These are phyloP conservation scores for Asterophora lycoperdoides DNA, from an alignment of 768 basidiomycete species.

Conservation along the genomic window DNA sequence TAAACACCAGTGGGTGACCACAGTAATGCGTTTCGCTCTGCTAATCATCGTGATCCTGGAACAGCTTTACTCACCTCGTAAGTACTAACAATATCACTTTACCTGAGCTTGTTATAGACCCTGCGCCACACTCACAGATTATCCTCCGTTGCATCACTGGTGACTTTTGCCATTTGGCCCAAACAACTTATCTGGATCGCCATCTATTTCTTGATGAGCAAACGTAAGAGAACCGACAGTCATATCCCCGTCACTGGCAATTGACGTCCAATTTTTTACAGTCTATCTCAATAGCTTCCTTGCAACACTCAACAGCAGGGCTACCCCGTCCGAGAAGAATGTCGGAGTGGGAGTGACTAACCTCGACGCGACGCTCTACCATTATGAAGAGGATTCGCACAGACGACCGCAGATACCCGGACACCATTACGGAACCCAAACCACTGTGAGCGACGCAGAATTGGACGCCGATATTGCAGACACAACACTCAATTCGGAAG, in stretches of 20 bases:
- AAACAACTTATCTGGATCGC: constrained; percentile 8
- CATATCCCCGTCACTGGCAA: too few species aligned
- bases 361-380: background rate
- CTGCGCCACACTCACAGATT: background rate
- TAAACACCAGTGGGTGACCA: constrained; percentile 3
- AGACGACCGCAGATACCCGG: background rate
- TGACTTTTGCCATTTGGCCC: constrained; percentile 11
- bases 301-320: constrained; percentile 15
- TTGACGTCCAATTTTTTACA: background rate
- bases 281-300: constrained; percentile 9
- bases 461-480: background rate
- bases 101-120: background rate
- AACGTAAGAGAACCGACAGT: constrained; percentile 1
- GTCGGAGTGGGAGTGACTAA: constrained; percentile 13
- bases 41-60: background rate
- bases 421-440: background rate
- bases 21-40: background rate
- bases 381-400: too few species aligned
- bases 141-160: constrained; percentile 7
- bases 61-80: constrained; percentile 1
- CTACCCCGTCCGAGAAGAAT: constrained; percentile 4
- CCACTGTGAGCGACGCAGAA: background rate
- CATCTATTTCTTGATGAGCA: constrained; percentile 8
- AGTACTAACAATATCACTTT: background rate
- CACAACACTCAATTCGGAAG: background rate